A percentile compares a stretch with the other conserved stretches of the same genome.
These are phyloP conservation scores for Gamarada debralockiae DNA, from an alignment of 495 filamentous ascomycete genomes.

Conservation along the genomic window DNA sequence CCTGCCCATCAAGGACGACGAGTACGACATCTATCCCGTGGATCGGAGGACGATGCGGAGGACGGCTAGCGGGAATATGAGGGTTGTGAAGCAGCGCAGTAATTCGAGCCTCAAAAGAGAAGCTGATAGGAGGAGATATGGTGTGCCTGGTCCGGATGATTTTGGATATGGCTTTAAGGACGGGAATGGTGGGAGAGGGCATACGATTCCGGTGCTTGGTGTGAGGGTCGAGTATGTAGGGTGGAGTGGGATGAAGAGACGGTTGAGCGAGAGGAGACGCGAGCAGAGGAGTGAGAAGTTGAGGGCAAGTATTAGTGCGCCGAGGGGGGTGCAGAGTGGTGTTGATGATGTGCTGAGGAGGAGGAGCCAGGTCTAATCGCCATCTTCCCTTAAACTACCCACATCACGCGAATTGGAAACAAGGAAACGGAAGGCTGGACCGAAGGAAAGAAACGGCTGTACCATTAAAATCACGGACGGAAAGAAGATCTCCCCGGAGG, in stretches of 20 bases:
- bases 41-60: constrained; percentile 47
- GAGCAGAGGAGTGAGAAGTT: constrained; percentile 69
- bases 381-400: not conserved
- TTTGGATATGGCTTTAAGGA: constrained; percentile 22
- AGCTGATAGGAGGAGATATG: constrained; percentile 2
- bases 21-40: constrained; percentile 31
- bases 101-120: constrained; percentile 14
- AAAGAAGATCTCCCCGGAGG: not conserved
- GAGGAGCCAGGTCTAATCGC: not conserved
- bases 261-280: constrained; percentile 55
- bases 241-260: constrained; percentile 32
- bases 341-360: constrained; percentile 44
- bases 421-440: too few species aligned
- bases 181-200: constrained; percentile 33
- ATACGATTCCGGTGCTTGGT: constrained; percentile 40
- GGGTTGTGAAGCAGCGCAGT: constrained; percentile 42
- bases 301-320: constrained; percentile 60
- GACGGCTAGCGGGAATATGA: constrained; percentile 43
- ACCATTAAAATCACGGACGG: too few species aligned
- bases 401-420: not conserved
- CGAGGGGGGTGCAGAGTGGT: constrained; percentile 45
- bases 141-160: constrained; percentile 1
- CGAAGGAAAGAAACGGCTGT: too few species aligned
- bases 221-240: constrained; percentile 51
- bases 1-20: constrained; percentile 39